Conservation (phyloP, 2,329 filamentous ascomycete species). For the Exophiala sp. region DNA sequence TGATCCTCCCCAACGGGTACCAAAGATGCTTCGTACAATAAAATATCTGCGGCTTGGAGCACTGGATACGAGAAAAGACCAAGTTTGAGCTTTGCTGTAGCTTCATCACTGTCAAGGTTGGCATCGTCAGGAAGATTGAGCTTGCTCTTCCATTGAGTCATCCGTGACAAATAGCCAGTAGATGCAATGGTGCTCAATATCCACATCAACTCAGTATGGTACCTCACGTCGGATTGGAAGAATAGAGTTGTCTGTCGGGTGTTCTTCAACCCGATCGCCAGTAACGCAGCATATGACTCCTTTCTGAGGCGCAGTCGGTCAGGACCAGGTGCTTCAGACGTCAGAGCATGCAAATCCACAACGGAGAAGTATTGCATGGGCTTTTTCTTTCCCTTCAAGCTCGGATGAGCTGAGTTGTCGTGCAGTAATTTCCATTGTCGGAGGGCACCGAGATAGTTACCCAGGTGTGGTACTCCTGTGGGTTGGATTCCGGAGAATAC, state of each 20-base stretch:
- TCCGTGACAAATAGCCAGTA: conserved; percentile 90
- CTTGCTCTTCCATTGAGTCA: conserved; percentile 99
- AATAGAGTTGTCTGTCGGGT: conserved; percentile 70
- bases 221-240: conserved; percentile 70
- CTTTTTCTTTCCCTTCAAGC: conserved; percentile 1
- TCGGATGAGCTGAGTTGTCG: conserved; percentile 56
- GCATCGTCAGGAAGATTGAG: conserved; percentile 60
- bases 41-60: conserved; percentile 88
- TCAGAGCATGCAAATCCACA: conserved; percentile 93
- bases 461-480: conserved; percentile 87
- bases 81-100: conserved; percentile 68
- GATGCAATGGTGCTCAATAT: conserved; percentile 87
- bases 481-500: conserved; percentile 97
- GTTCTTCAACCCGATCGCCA: conserved; percentile 81
- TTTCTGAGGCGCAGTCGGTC: conserved; percentile 63
- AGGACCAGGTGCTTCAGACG: conserved; percentile 57
- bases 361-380: conserved; percentile 70
- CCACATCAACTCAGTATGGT: conserved; percentile 94
- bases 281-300: conserved; percentile 72
- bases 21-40: conserved; percentile 84
- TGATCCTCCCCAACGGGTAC: conserved; percentile 98
- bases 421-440: conserved; percentile 83
- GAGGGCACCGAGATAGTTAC: conserved; percentile 91
- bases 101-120: conserved; percentile 54
- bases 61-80: conserved; percentile 96